Percentiles rank a stretch among this genome's conserved stretches.
Conservation (phyloP, 2,329 filamentous ascomycete genomes). For the Helotiales sp. region DNA sequence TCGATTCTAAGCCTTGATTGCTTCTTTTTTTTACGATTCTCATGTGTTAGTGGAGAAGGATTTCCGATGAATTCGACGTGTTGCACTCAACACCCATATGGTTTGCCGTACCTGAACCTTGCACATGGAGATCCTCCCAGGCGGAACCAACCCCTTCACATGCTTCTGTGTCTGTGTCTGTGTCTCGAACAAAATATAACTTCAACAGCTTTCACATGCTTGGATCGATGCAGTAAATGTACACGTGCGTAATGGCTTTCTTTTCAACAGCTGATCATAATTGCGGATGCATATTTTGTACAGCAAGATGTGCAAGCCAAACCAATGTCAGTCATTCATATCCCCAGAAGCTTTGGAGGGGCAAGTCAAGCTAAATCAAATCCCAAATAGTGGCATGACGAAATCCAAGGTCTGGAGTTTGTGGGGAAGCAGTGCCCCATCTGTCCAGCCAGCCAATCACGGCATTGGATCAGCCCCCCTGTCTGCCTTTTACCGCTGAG, state of each 20-base stretch:
- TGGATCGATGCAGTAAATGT: background rate
- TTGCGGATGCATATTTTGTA: background rate
- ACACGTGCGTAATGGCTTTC: background rate
- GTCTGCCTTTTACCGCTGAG: slow-evolving; percentile 18
- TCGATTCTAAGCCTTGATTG: too few species aligned
- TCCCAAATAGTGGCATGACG: slow-evolving; percentile 6
- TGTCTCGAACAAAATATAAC: background rate
- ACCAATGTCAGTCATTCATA: background rate
- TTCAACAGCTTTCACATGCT: slow-evolving; percentile 6
- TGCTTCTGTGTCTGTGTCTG: too few species aligned
- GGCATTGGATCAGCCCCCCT: slow-evolving; percentile 3
- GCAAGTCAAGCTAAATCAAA: background rate
- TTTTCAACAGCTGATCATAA: background rate
- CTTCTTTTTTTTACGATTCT: too few species aligned
- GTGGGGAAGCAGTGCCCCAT: slow-evolving; percentile 7
- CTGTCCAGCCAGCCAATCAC: slow-evolving; percentile 17
- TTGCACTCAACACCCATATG: too few species aligned
- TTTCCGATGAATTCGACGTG: too few species aligned
- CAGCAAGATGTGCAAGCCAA: background rate
- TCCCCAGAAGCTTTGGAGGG: background rate
- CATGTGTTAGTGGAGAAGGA: too few species aligned
- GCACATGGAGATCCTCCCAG: background rate
- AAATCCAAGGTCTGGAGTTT: slow-evolving; percentile 17
- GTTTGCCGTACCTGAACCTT: too few species aligned
- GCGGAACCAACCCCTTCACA: background rate